Conservation (phyloP, 139 green algal genomes). For the Closterium sp. region DNA sequence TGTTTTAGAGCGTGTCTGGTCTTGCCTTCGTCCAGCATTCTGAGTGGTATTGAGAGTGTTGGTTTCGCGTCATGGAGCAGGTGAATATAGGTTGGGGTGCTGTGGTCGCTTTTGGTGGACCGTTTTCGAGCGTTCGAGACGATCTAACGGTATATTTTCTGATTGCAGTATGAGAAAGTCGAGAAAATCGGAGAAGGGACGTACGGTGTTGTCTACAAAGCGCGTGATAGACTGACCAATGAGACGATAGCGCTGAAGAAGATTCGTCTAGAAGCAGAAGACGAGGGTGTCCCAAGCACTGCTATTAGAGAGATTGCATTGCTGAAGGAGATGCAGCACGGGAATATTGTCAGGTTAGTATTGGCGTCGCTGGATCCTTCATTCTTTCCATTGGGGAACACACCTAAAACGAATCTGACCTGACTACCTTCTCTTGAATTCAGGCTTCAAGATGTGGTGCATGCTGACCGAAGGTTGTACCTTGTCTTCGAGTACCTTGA, state of each 20-base stretch:
- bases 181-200: constrained; percentile 94
- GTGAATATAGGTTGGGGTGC: not conserved
- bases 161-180: constrained; percentile 77
- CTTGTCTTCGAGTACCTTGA: constrained; percentile 98
- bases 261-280: constrained; percentile 74
- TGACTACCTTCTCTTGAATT: not conserved
- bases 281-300: constrained; percentile 79
- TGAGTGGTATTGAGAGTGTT: not conserved
- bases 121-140: not conserved
- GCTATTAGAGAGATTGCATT: constrained; percentile 85
- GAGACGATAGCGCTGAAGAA: constrained; percentile 91
- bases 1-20: not conserved
- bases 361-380: not conserved
- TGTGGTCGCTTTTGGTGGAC: not conserved
- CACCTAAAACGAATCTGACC: not conserved
- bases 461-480: constrained; percentile 79
- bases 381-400: not conserved
- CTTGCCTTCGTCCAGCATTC: not conserved
- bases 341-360: constrained; percentile 61
- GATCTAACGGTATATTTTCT: not conserved
- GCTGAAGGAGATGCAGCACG: constrained; percentile 78
- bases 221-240: constrained; percentile 63
- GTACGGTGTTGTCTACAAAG: constrained; percentile 96
- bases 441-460: constrained; percentile 78
- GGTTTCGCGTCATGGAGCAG: not conserved